Base-by-base conservation (phyloP, 345 rosid genomes). In the Aquilaria malaccensis region DNA sequence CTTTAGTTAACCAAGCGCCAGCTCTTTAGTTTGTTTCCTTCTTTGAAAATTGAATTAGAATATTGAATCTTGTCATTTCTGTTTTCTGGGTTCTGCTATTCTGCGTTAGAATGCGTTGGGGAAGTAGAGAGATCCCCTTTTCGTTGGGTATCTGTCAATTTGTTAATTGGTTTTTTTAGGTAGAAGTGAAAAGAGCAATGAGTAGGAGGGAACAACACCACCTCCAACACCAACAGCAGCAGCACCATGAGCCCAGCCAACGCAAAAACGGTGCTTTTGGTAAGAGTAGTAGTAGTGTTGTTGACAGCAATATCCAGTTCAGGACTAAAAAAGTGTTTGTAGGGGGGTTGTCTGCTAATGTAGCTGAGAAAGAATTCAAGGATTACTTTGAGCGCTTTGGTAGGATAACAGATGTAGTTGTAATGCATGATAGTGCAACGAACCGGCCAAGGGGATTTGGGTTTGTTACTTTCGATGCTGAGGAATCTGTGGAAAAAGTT, bases 371-470 rank as follows among this genome's bases (percentile, higher is more conserved):
- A 14, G 88, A 83, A 72, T 88, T 91, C 74, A 86, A 66, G 79
- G 75, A 66, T 64, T 88, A 86, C 74, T 88, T 91, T 67, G 84
- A 83, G 68, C 83, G 64, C 59, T 91, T 80, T 51, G 98, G 98
- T n/a, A 60, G 68, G 74, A 86, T 74, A 29, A 76, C 79, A 1
- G 98, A 91, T 72, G 95, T 83, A 0, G 95, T 91, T 64, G 91
- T 91, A 62, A 88, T 91, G 92, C 83, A 84, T 37, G 98, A 88
- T 55, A 80, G 77, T 72, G 59, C 49, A 46, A 83, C 88, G 4
- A 80, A 83, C 70, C 80, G 85, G 61, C 95, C 95, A 29, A 81
- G 96, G 70, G 98, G 98, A 10, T 88, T 91, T 32, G 98, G 98
- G 30, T 86, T 88, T 71, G 84, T 91, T 58, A 88, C 96, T 4